phyloP scores from a whole-genome alignment of 208 protist species.

The Borovskyia barvae region DNA sequence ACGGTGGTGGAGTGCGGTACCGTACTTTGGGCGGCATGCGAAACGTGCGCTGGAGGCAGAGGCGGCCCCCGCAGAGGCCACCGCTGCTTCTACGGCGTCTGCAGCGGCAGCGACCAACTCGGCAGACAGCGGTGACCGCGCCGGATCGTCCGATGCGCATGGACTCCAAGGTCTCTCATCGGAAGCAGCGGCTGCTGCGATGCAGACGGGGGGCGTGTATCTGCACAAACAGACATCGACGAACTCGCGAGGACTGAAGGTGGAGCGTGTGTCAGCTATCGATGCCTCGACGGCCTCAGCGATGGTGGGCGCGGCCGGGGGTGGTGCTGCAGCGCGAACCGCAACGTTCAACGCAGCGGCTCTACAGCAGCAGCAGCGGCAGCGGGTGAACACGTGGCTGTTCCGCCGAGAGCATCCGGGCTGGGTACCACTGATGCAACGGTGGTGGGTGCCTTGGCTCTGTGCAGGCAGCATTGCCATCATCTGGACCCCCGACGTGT shows the following conservation, averaged over 20 bases:
- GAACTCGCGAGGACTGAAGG: constrained; percentile 29
- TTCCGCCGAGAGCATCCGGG: constrained; percentile 70
- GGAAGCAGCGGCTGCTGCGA: constrained; percentile 24
- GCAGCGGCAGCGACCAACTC: neutral
- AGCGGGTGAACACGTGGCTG: constrained; percentile 66
- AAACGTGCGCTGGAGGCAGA: constrained; percentile 33
- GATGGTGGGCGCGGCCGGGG: neutral
- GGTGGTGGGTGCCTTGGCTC: constrained; percentile 78
- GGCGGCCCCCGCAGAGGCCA: constrained; percentile 12
- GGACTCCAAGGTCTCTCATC: constrained; percentile 21
- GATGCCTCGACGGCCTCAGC: constrained; percentile 8
- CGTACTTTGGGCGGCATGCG: constrained; percentile 51
- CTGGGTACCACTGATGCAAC: constrained; percentile 83
- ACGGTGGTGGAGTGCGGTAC: constrained; percentile 53
- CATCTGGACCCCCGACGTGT: constrained; percentile 83
- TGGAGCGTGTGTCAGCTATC: constrained; percentile 62
- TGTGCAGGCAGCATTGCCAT: constrained; percentile 40
- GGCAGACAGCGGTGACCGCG: neutral
- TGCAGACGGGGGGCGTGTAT: constrained; percentile 26
- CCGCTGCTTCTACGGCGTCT: neutral
- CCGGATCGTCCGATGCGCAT: neutral
- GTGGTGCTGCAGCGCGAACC: neutral
- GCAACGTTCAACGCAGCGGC: too few relatives aligned
- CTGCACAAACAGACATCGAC: constrained; percentile 32
- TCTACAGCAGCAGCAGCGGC: neutral